Evolutionary conservation across 2,329 filamentous ascomycete genomes (phyloP), one percentile per base, ranked within the genome.

Genomic region (Hypoxylon sp.): DNA sequence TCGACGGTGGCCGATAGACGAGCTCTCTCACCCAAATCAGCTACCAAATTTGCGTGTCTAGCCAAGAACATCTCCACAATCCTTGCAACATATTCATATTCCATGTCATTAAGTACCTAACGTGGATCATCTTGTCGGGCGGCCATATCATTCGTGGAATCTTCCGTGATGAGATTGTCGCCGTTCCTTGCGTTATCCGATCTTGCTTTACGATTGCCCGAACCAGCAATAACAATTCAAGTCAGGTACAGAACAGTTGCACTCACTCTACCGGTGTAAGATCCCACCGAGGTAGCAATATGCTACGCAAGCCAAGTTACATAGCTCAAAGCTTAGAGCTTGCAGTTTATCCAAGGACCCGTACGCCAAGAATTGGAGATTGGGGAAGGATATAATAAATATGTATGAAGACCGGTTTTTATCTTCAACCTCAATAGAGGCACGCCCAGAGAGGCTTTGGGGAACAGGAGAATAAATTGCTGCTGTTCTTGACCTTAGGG

Each of bases 251-350:
- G 51, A 51, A 50, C 19, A 57, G 50, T 11, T 54, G 22, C 11
- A 8, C 22, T 66, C n/a, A n/a, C 61, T 63, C 17, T 65, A 26
- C 66, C 68, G 68, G 68, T 71, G 24, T 50, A 71, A 67, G 55
- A 61, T 66, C 50, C 55, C 10, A 61, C 68, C 68, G 68, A 71
- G 59, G 66, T 71, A 61, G 65, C 62, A 71, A 61, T 63, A 37
- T 51, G 24, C 50, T 63, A 57, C 59, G 55, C 62, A 66, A 37
- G 47, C 46, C 62, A 59, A 68, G 65, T 51, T 57, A 51, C 50
- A 65, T 67, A 63, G 61, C 47, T 59, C 39, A n/a, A 55, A 59
- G 24, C 52, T 33, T 65, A 13, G 47, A 57, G 42, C 58, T 68
- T 44, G 33, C 24, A 42, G 35, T 68, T 63, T 65, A 60, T 44